A percentile compares a stretch with the other conserved stretches of the same genome.
These are phyloP conservation scores for Gloeopeniophorella convolvens DNA, from an alignment of 768 basidiomycete species.

Conservation along the genomic window DNA sequence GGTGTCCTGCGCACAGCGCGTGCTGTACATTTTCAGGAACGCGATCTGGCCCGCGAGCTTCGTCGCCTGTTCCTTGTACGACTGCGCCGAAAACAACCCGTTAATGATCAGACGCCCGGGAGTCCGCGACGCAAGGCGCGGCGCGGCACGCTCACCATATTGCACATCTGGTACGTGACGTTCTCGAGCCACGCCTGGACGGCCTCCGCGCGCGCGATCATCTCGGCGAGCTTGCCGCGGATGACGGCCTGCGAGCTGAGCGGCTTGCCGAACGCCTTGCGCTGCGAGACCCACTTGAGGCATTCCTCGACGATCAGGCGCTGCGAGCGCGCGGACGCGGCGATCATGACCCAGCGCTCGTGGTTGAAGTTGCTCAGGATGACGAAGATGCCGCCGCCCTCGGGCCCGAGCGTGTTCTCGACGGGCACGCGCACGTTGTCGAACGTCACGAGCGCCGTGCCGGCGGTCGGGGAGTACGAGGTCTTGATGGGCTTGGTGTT, in stretches of 20 bases:
- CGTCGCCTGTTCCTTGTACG: slow-evolving; percentile 65
- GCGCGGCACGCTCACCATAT: slow-evolving; percentile 66
- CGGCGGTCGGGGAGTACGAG: slow-evolving; percentile 79
- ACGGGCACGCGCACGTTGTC: slow-evolving; percentile 83
- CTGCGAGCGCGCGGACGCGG: slow-evolving; percentile 56
- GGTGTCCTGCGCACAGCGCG: slow-evolving; percentile 69
- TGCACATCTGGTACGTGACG: slow-evolving; percentile 81
- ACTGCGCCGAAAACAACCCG: slow-evolving; percentile 30
- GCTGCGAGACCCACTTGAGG: slow-evolving; percentile 68
- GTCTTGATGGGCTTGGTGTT: slow-evolving; percentile 85
- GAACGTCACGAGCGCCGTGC: slow-evolving; percentile 76
- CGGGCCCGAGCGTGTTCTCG: slow-evolving; percentile 78
- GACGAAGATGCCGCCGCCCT: slow-evolving; percentile 66
- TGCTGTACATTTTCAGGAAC: slow-evolving; percentile 73
- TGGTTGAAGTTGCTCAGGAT: slow-evolving; percentile 87
- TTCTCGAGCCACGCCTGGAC: slow-evolving; percentile 81
- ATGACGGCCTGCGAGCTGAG: slow-evolving; percentile 81
- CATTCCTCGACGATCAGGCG: slow-evolving; percentile 75
- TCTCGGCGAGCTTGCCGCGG: slow-evolving; percentile 78
- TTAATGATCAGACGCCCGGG: not conserved
- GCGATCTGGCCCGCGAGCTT: slow-evolving; percentile 79
- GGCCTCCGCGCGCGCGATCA: slow-evolving; percentile 82
- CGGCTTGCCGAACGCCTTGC: slow-evolving; percentile 90
- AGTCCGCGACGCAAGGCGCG: not conserved
- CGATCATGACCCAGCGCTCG: slow-evolving; percentile 90